Evolutionary conservation across 2,329 filamentous ascomycete species (phyloP).

Genomic region (Colletotrichum tamarilloi): DNA sequence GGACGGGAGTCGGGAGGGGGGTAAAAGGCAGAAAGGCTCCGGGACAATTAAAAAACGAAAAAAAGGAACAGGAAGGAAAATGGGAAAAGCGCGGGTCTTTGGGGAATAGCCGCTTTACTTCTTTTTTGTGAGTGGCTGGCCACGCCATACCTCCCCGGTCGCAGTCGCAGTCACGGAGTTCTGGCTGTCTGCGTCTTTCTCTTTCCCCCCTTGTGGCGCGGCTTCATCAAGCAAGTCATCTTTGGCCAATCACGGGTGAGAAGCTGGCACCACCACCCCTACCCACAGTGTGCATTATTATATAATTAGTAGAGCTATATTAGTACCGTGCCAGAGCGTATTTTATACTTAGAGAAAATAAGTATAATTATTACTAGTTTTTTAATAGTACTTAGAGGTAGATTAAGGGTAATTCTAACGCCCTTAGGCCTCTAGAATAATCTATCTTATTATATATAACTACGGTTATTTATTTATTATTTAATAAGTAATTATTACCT

Average conservation of each 20-base stretch:
- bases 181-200: not conserved
- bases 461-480: no score
- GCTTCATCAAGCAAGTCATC: not conserved
- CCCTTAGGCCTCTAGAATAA: no score
- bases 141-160: not conserved
- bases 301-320: no score
- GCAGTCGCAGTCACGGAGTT: not conserved
- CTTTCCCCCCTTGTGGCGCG: slow-evolving; percentile 18
- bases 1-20: not conserved
- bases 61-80: not conserved
- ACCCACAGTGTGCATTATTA: no score
- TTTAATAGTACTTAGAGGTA: no score
- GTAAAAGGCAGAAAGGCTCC: not conserved
- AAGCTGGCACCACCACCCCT: no score
- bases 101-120: slow-evolving; percentile 34
- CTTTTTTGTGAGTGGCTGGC: slow-evolving; percentile 32
- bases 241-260: slow-evolving; percentile 20
- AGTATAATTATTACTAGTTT: no score
- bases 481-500: no score
- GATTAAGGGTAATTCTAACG: no score
- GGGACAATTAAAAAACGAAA: slow-evolving; percentile 5
- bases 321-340: no score
- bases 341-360: no score
- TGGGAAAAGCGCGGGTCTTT: slow-evolving; percentile 10
- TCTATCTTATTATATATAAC: no score